Evolutionary conservation across 225 moss, liverwort and hornwort genomes (phyloP).

Genomic region (Thuidium tamariscinum): DNA sequence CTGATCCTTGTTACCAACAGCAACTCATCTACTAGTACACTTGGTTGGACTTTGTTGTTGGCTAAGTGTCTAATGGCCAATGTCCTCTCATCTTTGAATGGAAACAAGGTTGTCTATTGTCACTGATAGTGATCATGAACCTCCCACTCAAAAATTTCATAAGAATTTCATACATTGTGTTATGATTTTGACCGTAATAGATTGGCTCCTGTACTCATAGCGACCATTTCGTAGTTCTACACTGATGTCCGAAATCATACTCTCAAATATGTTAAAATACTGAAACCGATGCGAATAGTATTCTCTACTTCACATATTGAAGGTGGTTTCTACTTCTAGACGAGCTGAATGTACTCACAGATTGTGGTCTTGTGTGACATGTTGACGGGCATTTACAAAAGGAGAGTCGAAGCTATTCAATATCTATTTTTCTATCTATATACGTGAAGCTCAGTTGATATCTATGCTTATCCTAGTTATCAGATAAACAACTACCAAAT

Average conservation of each 20-base stretch:
- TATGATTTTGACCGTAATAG: background rate
- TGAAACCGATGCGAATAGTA: background rate
- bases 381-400: background rate
- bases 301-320: background rate
- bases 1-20: background rate
- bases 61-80: background rate
- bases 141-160: background rate
- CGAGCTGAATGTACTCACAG: background rate
- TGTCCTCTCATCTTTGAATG: background rate
- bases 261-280: background rate
- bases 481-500: background rate
- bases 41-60: background rate
- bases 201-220: background rate
- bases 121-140: background rate
- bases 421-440: background rate
- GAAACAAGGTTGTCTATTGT: background rate
- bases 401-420: background rate
- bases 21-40: background rate
- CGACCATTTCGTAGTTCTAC: background rate
- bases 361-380: background rate
- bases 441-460: background rate
- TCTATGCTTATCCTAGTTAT: background rate
- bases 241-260: background rate
- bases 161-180: background rate
- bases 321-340: background rate